Conservation (phyloP, 371 early-diverging fungal genomes). For the Enterospora canceri region DNA sequence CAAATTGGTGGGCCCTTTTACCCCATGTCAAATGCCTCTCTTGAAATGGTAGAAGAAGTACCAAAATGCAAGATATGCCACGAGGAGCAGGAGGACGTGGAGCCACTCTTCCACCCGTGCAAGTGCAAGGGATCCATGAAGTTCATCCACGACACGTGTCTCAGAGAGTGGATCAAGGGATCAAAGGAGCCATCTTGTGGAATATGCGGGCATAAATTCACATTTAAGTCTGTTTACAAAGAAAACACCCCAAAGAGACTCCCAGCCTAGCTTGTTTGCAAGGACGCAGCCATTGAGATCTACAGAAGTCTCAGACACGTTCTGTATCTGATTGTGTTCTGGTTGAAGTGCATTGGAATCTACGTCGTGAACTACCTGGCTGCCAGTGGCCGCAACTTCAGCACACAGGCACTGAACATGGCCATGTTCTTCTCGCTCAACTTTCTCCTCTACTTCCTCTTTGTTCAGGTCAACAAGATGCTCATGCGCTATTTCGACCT, state of each 20-base stretch:
- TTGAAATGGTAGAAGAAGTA: background rate
- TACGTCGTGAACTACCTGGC: too few relatives aligned
- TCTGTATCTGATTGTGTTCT: background rate
- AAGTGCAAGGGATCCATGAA: conserved; percentile 47
- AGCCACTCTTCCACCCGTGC: conserved; percentile 34
- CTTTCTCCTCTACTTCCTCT: too few relatives aligned
- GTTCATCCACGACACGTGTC: conserved; percentile 41
- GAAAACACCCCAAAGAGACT: conserved; percentile 14
- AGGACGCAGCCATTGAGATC: background rate
- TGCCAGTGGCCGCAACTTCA: too few relatives aligned
- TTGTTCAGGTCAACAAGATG: too few relatives aligned
- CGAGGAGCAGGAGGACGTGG: conserved; percentile 11
- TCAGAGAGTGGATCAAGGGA: conserved; percentile 38
- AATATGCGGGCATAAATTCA: conserved; percentile 37
- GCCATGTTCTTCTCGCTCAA: too few relatives aligned
- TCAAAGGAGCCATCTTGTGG: conserved; percentile 21
- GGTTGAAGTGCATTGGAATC: too few relatives aligned
- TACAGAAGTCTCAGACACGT: background rate
- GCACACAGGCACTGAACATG: too few relatives aligned
- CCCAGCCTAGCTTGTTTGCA: background rate
- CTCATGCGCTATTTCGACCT: too few relatives aligned
- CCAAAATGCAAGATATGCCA: conserved; percentile 48
- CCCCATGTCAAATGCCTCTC: background rate
- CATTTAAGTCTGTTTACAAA: conserved; percentile 26
- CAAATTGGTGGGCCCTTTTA: background rate